Evolutionary conservation across 176 grass and related monocot species (phyloP).

Genomic region (Raddia distichophylla): DNA sequence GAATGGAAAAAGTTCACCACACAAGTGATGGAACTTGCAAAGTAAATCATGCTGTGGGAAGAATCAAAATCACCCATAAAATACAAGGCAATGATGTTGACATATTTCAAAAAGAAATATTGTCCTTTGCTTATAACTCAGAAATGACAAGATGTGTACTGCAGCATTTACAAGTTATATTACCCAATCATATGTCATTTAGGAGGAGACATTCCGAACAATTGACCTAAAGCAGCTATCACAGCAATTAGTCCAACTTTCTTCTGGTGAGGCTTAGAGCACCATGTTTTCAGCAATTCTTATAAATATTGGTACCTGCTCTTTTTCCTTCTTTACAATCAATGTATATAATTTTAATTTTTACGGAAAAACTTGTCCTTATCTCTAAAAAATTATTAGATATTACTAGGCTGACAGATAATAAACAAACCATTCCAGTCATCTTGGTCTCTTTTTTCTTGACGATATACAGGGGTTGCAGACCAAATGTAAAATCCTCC

Average conservation of each 20-base stretch:
- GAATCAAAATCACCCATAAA: constrained; percentile 16
- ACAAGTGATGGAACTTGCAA: constrained; percentile 2
- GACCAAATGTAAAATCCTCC: constrained; percentile 95
- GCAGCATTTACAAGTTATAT: neutral
- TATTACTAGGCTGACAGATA: neutral
- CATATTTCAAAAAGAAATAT: constrained; percentile 1
- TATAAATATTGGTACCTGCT: neutral
- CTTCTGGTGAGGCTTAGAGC: neutral
- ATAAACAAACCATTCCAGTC: constrained; percentile 76
- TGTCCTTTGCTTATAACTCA: neutral
- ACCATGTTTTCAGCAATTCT: neutral
- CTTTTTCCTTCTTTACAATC: neutral
- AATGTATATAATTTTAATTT: neutral
- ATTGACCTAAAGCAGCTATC: neutral
- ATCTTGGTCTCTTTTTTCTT: constrained; percentile 70
- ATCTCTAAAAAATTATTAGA: neutral
- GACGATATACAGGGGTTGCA: constrained; percentile 89
- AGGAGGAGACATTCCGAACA: neutral
- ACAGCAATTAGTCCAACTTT: neutral
- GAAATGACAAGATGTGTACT: neutral
- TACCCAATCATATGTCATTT: neutral
- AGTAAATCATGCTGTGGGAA: neutral
- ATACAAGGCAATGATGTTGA: neutral
- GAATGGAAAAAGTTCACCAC: neutral
- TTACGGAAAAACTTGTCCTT: neutral